These are phyloP conservation scores for Leccinum variicolor DNA, from an alignment of 768 basidiomycete genomes.

Conservation along the genomic window DNA sequence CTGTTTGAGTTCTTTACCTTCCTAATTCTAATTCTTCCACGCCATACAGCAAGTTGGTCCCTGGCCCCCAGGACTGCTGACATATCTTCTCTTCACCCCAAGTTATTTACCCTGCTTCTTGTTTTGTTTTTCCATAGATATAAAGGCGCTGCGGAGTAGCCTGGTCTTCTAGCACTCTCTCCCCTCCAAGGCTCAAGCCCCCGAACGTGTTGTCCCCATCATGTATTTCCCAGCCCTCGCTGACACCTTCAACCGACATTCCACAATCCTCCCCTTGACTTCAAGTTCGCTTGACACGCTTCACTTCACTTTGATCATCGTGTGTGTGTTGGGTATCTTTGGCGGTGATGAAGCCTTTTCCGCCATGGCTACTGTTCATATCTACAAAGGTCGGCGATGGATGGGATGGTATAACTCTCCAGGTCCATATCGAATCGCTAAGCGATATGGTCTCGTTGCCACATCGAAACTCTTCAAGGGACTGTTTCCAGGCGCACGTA, in stretches of 20 bases:
- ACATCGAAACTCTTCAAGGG: constrained; percentile 10
- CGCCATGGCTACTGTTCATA: constrained; percentile 26
- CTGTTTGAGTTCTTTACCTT: no score
- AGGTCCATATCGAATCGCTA: no score
- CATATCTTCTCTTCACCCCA: no score
- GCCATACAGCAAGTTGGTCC: no score
- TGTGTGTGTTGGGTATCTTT: constrained; percentile 28
- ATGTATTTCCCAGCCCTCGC: constrained; percentile 3
- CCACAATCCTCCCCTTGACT: background rate
- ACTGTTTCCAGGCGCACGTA: constrained; percentile 7
- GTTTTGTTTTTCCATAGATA: no score
- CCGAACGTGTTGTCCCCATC: background rate
- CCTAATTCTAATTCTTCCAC: no score
- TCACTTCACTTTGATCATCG: constrained; percentile 16
- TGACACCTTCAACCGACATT: background rate
- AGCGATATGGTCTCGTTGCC: constrained; percentile 12
- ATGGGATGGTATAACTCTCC: no score
- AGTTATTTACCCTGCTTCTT: no score
- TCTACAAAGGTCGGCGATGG: constrained; percentile 23
- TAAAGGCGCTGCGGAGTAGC: no score
- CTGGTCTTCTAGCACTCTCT: no score
- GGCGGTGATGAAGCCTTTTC: constrained; percentile 32
- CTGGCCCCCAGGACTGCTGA: no score
- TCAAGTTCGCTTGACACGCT: background rate
- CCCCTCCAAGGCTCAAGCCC: background rate